Conservation (phyloP, 352 stramenopile genomes). For the Blastocystis sp. region DNA sequence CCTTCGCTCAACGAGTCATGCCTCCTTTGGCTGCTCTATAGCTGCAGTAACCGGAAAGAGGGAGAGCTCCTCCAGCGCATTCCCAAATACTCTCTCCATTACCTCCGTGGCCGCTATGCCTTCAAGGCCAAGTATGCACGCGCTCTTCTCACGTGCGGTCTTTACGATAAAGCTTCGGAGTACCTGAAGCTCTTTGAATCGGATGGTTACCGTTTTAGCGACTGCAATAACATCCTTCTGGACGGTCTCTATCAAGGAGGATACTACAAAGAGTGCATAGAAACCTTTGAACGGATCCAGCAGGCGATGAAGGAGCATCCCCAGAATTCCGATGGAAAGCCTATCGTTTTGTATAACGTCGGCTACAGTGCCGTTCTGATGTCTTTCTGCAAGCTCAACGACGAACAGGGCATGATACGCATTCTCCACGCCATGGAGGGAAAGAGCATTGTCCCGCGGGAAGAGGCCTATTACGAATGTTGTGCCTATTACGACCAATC, state of each 20-base stretch:
- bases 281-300: neutral
- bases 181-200: neutral
- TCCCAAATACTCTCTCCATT: neutral
- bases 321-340: neutral
- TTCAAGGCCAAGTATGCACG: conserved; percentile 11
- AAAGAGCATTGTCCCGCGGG: neutral
- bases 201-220: neutral
- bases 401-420: neutral
- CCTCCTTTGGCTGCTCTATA: conserved; percentile 1
- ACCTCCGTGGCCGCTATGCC: neutral
- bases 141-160: neutral
- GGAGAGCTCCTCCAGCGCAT: neutral
- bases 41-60: conserved; percentile 15
- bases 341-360: neutral
- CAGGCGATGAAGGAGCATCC: neutral
- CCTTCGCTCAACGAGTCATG: neutral
- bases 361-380: neutral
- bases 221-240: conserved; percentile 15
- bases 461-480: neutral
- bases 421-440: neutral
- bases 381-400: conserved; percentile 14
- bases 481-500: neutral
- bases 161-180: neutral
- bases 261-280: conserved; percentile 43
- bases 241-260: conserved; percentile 1